A percentile compares a stretch with the other conserved stretches of the same genome.
These are phyloP conservation scores for Wallacemonas collosoma DNA, from an alignment of 208 protist species.

Conservation along the genomic window DNA sequence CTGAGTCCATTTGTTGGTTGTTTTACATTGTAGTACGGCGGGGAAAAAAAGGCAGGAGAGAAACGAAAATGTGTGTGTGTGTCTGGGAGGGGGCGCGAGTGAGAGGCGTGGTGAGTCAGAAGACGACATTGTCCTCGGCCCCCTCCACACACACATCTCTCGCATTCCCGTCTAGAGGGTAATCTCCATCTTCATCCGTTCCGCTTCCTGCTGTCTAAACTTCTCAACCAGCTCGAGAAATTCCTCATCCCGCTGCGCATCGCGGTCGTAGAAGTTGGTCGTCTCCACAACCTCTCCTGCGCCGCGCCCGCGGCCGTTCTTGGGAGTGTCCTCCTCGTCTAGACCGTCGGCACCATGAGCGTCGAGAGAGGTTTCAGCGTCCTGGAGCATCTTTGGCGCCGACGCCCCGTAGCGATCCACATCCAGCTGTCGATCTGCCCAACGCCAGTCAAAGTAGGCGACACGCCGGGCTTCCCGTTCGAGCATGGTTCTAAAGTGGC, in stretches of 20 bases:
- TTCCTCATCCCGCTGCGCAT: conserved; percentile 63
- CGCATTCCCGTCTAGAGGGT: neutral
- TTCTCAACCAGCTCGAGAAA: conserved; percentile 71
- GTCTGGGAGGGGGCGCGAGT: too few species aligned
- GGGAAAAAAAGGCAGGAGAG: too few species aligned
- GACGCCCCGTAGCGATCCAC: conserved; percentile 76
- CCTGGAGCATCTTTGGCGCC: conserved; percentile 42
- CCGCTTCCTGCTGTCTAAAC: conserved; percentile 52
- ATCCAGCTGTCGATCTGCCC: conserved; percentile 73
- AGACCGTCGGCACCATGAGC: neutral
- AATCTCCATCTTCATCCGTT: conserved; percentile 42
- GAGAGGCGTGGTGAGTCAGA: too few species aligned
- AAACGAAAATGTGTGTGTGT: too few species aligned
- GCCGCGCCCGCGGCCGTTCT: neutral
- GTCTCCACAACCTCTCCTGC: neutral
- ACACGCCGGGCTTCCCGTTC: conserved; percentile 88
- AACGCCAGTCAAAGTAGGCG: conserved; percentile 85
- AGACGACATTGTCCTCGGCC: too few species aligned
- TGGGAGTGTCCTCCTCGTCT: neutral
- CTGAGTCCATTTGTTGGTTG: too few species aligned
- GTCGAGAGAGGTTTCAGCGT: conserved; percentile 9
- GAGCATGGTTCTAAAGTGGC: conserved; percentile 82
- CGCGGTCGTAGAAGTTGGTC: conserved; percentile 68
- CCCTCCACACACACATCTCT: too few species aligned
- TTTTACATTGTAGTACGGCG: too few species aligned